Conservation (phyloP, 2,329 filamentous ascomycete genomes). For the Chaetomium sp. region DNA sequence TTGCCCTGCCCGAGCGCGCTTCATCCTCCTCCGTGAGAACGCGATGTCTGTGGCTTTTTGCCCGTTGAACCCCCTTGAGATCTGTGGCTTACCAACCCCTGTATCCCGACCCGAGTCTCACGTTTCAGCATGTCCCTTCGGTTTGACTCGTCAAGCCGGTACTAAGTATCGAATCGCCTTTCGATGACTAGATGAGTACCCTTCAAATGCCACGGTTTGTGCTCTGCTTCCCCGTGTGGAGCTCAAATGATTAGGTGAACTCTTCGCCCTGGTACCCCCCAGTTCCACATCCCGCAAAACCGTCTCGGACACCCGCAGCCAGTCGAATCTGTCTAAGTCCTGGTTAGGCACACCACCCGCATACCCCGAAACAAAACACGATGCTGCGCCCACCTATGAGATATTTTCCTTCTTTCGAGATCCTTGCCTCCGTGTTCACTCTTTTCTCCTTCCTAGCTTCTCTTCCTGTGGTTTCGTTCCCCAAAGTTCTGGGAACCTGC, state of each 20-base stretch:
- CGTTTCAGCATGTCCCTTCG: background rate
- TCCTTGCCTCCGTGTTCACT: background rate
- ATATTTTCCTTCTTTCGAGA: background rate
- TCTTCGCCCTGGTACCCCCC: background rate
- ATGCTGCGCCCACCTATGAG: constrained; percentile 7
- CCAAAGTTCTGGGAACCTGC: background rate
- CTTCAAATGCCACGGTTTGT: too few relatives aligned
- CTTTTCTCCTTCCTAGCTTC: background rate
- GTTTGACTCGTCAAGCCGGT: background rate
- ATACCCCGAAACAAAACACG: constrained; percentile 18
- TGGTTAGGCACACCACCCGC: constrained; percentile 2
- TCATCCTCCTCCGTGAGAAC: too few relatives aligned
- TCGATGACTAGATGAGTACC: too few relatives aligned
- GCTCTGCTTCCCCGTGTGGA: too few relatives aligned
- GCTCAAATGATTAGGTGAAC: background rate
- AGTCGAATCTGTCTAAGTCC: constrained; percentile 1
- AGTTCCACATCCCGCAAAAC: too few relatives aligned
- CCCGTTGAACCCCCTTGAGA: too few relatives aligned
- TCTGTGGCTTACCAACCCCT: too few relatives aligned
- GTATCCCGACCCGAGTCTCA: constrained; percentile 7
- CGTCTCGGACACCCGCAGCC: constrained; percentile 1
- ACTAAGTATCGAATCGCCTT: background rate
- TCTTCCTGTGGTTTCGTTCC: background rate
- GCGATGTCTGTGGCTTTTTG: too few relatives aligned
- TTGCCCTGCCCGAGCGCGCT: too few relatives aligned